Evolutionary conservation across 1,139 yeast species (phyloP).

Genomic region (Suhomyces bokatorum): DNA sequence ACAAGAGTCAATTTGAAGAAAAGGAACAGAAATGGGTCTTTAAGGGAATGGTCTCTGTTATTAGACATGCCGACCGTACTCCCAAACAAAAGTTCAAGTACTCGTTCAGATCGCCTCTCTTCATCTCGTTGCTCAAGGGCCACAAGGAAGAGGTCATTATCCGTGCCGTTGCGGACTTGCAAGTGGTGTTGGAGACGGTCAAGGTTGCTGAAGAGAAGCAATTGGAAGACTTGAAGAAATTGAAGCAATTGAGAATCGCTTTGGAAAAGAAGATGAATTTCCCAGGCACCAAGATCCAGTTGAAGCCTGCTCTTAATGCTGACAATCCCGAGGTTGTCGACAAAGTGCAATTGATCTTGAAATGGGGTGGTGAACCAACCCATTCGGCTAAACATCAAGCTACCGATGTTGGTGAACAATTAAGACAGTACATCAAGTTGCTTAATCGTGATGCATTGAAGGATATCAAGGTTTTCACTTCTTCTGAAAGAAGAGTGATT

Average conservation of each 20-base stretch:
- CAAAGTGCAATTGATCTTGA: slow-evolving; percentile 90
- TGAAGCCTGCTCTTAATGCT: slow-evolving; percentile 78
- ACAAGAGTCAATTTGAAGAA: slow-evolving; percentile 58
- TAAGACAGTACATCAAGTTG: slow-evolving; percentile 86
- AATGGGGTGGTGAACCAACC: slow-evolving; percentile 99
- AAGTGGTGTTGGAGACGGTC: slow-evolving; percentile 83
- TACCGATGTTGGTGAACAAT: slow-evolving; percentile 90
- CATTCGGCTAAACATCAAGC: slow-evolving; percentile 97
- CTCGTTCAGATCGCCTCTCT: slow-evolving; percentile 85
- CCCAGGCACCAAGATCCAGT: slow-evolving; percentile 96
- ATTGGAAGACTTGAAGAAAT: slow-evolving; percentile 77
- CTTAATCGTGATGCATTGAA: slow-evolving; percentile 82
- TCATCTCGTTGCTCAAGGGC: slow-evolving; percentile 85
- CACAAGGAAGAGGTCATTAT: slow-evolving; percentile 95
- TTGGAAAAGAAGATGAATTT: slow-evolving; percentile 84
- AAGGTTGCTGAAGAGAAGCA: slow-evolving; percentile 74
- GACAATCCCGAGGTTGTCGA: slow-evolving; percentile 71
- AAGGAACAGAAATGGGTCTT: slow-evolving; percentile 96
- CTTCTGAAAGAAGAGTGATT: slow-evolving; percentile 92
- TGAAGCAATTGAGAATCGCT: slow-evolving; percentile 75
- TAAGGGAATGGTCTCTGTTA: slow-evolving; percentile 87
- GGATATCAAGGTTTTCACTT: slow-evolving; percentile 83
- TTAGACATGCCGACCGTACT: slow-evolving; percentile 97
- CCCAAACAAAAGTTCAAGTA: slow-evolving; percentile 99
- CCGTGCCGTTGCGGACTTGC: slow-evolving; percentile 81